Evolutionary conservation across 192 early-diverging fungal species (phyloP).

Genomic region (Coemansia brasiliensis): DNA sequence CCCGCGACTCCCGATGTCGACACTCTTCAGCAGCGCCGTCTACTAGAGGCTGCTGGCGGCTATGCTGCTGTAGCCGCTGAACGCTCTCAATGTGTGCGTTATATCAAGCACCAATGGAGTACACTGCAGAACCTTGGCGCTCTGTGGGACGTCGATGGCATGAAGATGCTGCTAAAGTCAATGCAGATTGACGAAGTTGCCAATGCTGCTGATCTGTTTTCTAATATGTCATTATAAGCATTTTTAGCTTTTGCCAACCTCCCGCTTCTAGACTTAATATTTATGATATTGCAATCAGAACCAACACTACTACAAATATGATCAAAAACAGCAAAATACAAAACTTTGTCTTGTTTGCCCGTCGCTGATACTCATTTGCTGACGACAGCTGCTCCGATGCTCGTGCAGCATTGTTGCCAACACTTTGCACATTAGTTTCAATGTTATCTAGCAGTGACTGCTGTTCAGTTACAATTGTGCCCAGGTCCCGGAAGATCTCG

Average conservation of each 20-base stretch:
- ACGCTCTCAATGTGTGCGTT: slow-evolving; percentile 22
- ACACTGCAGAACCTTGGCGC: slow-evolving; percentile 34
- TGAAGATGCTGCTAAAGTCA: slow-evolving; percentile 39
- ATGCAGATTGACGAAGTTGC: slow-evolving; percentile 53
- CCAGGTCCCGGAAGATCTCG: slow-evolving; percentile 95
- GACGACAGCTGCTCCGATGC: slow-evolving; percentile 77
- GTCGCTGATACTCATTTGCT: slow-evolving; percentile 79
- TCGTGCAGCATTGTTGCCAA: slow-evolving; percentile 73
- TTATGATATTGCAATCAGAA: slow-evolving; percentile 59
- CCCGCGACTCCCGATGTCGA: neutral
- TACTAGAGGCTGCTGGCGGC: slow-evolving; percentile 10
- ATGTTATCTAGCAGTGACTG: slow-evolving; percentile 93
- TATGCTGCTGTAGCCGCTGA: slow-evolving; percentile 15
- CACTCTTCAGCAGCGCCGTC: neutral
- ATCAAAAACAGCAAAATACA: slow-evolving; percentile 78
- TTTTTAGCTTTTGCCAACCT: neutral
- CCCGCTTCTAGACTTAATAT: neutral
- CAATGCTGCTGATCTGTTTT: slow-evolving; percentile 46
- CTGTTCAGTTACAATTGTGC: slow-evolving; percentile 97
- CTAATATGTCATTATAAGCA: slow-evolving; percentile 28
- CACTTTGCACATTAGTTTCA: slow-evolving; percentile 87
- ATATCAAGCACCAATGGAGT: slow-evolving; percentile 44
- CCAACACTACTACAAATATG: slow-evolving; percentile 62
- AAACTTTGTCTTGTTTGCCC: slow-evolving; percentile 78
- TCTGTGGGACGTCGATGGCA: slow-evolving; percentile 46